phyloP scores from a whole-genome alignment of 257 asterid genomes.

The Nicotiana undulata region DNA sequence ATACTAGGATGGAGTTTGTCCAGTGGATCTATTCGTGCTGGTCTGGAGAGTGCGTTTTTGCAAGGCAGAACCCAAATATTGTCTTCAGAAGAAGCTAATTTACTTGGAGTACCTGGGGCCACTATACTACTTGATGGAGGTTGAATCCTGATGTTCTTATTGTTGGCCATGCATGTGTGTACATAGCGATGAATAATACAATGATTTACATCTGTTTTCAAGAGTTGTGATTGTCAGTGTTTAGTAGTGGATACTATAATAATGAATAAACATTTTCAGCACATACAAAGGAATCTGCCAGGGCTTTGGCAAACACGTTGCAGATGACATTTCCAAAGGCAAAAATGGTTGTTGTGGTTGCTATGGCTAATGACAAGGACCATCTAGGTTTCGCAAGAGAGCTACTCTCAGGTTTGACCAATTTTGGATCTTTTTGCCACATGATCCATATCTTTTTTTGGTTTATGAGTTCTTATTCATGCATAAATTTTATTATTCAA shows the following conservation, averaged over 20 bases:
- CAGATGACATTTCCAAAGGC: conserved; percentile 30
- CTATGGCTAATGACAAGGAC: conserved; percentile 96
- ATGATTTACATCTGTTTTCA: background rate
- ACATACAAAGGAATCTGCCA: conserved; percentile 92
- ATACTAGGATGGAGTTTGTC: conserved; percentile 44
- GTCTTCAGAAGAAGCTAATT: conserved; percentile 53
- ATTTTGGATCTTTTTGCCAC: conserved; percentile 1
- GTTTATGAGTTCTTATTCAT: background rate
- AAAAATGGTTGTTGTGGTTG: conserved; percentile 46
- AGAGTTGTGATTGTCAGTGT: background rate
- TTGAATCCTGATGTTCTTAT: conserved; percentile 16
- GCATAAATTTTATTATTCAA: background rate
- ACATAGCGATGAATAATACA: background rate
- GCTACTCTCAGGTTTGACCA: conserved; percentile 59
- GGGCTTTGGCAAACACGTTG: conserved; percentile 58
- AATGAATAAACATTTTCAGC: conserved; percentile 40
- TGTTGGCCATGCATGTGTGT: background rate
- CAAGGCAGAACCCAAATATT: conserved; percentile 81
- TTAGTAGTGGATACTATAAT: background rate
- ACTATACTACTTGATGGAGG: conserved; percentile 89
- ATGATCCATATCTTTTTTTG: background rate
- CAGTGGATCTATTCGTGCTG: conserved; percentile 58
- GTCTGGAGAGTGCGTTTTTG: conserved; percentile 56
- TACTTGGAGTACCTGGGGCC: conserved; percentile 58
- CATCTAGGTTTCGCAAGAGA: conserved; percentile 75